Base-by-base conservation (phyloP, 306 rosid genomes). In the Parietaria judaica region DNA sequence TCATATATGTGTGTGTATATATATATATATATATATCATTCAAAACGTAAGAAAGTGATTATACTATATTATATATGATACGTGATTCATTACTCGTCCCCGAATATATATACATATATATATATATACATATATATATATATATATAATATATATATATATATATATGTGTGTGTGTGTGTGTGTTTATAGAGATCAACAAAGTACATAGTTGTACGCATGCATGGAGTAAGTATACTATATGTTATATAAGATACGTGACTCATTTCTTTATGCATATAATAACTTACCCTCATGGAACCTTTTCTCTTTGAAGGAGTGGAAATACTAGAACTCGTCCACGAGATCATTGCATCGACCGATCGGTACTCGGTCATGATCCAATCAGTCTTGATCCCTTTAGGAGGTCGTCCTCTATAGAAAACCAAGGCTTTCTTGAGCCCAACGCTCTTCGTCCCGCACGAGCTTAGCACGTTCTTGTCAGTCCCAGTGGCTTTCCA, bases 401-500 rank as follows among this genome's bases (percentile, higher is more conserved):
- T 88, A 0, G 84, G 89, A 3, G 96, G 85, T n/a, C 80, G 81
- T 0, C 96, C 96, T 8, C 61, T 70, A 76, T 88, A 82, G 76
- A 84, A 82, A 9, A 80, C 94, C 54, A 88, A 83, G 12, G 94
- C 84, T 66, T 88, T 88, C 82, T 88, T 88, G 56, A 84, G 87
- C 23, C 87, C 89, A 64, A 77, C 75, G 67, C 82, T 80, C 64
- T 76, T 80, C 70, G 77, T 73, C 36, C 85, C 95, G 66, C 81
- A 65, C 0, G 87, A 78, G 70, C 81, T 76, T 4, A 82, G 71
- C 54, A 80, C 83, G 7, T 83, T 85, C 67, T 80, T 88, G 66
- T 88, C 96, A 65, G 84, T 77, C 7, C 94, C 94, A 11, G 94
- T 88, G 16, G 87, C 89, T 72, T 87, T 87, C 92, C 96, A 84